Percentiles rank a stretch among this genome's conserved stretches.
Conservation (phyloP, 1,284 basidiomycete genomes). For the Takashimella koratensis region DNA sequence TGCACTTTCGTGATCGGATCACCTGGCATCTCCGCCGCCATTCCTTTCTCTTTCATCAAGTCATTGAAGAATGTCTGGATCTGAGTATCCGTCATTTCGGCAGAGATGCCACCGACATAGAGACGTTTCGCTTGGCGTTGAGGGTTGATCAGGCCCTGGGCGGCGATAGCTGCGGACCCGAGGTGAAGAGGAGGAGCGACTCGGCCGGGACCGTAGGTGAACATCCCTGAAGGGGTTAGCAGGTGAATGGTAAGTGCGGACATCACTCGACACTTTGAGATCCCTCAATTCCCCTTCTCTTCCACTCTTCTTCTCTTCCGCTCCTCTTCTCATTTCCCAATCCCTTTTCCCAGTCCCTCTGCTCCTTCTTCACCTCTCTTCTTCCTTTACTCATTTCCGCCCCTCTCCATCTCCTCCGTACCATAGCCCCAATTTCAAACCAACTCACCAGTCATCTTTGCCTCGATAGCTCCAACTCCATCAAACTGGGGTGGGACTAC, state of each 20-base stretch:
- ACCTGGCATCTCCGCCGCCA: conserved; percentile 71
- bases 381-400: neutral
- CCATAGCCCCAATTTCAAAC: neutral
- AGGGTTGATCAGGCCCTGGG: conserved; percentile 66
- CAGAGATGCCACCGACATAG: conserved; percentile 92
- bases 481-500: conserved; percentile 93
- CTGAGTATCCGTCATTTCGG: conserved; percentile 84
- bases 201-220: conserved; percentile 44
- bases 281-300: too few relatives aligned
- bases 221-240: conserved; percentile 35
- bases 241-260: neutral
- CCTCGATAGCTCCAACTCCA: conserved; percentile 87
- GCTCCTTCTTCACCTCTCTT: neutral
- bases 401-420: too few relatives aligned
- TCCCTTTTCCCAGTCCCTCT: too few relatives aligned
- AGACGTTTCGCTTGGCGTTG: conserved; percentile 89
- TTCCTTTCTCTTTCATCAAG: conserved; percentile 88
- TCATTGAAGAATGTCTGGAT: conserved; percentile 89
- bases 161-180: conserved; percentile 29
- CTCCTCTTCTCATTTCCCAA: too few relatives aligned
- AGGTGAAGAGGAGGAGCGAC: conserved; percentile 44
- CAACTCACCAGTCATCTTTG: conserved; percentile 84
- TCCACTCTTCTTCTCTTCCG: too few relatives aligned
- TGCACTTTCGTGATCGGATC: conserved; percentile 89
- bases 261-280: too few relatives aligned